These are phyloP conservation scores for Starmera amethionina DNA, from an alignment of 805 yeast species.

Conservation along the genomic window DNA sequence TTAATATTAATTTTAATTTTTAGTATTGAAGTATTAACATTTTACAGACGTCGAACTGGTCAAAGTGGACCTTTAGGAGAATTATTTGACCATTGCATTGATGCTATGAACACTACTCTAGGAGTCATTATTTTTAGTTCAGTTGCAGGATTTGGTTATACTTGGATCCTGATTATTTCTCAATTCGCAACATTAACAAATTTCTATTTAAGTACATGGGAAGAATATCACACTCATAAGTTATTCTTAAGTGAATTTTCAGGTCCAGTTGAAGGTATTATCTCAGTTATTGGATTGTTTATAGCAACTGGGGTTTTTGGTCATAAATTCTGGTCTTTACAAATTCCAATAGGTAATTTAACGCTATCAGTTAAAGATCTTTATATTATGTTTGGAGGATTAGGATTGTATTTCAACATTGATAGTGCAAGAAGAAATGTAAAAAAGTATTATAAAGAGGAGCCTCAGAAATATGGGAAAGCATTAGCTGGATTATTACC, in stretches of 20 bases:
- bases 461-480: conserved; percentile 14
- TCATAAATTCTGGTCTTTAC: conserved; percentile 47
- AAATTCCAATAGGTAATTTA: conserved; percentile 27
- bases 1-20: neutral
- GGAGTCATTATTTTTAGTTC: conserved; percentile 68
- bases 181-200: conserved; percentile 72
- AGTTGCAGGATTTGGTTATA: conserved; percentile 67
- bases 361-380: conserved; percentile 14
- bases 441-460: conserved; percentile 29
- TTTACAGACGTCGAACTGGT: conserved; percentile 63
- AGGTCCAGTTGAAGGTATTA: conserved; percentile 93
- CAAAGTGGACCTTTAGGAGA: conserved; percentile 93
- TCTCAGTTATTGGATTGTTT: conserved; percentile 48
- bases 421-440: conserved; percentile 59
- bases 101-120: conserved; percentile 68
- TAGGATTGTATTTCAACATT: conserved; percentile 54
- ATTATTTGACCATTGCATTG: conserved; percentile 83
- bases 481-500: conserved; percentile 58
- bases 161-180: conserved; percentile 47
- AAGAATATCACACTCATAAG: conserved; percentile 84
- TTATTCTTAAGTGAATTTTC: conserved; percentile 69
- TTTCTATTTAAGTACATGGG: conserved; percentile 91
- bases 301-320: conserved; percentile 61
- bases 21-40: neutral
- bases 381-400: conserved; percentile 40